Evolutionary conservation across 2,329 filamentous ascomycete genomes (phyloP).

Genomic region (Dactylellina drechsleri): DNA sequence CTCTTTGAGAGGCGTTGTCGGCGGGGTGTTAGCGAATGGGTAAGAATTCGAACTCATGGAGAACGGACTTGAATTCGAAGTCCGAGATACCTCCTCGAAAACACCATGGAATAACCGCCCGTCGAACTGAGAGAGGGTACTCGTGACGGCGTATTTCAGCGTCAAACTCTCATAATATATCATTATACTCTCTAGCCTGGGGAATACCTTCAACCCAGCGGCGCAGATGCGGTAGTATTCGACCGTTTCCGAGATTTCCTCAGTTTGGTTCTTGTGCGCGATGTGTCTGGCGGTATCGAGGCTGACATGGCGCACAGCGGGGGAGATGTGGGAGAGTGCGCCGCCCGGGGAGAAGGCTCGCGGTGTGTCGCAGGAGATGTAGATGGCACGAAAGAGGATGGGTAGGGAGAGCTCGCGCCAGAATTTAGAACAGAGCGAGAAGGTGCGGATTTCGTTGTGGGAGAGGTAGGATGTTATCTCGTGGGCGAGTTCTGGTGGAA

Average conservation of each 20-base stretch:
- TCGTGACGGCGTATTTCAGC: constrained; percentile 3
- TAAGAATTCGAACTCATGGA: neutral
- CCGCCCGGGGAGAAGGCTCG: constrained; percentile 12
- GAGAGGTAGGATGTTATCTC: constrained; percentile 23
- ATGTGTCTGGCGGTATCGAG: constrained; percentile 12
- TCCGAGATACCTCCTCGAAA: constrained; percentile 11
- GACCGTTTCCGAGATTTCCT: constrained; percentile 18
- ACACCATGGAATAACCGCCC: neutral
- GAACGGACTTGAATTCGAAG: neutral
- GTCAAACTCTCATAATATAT: constrained; percentile 13
- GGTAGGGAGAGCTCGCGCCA: constrained; percentile 26
- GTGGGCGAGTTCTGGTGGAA: constrained; percentile 31
- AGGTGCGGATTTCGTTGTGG: constrained; percentile 7
- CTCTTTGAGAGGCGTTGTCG: neutral
- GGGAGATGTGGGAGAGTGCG: constrained; percentile 7
- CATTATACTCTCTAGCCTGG: constrained; percentile 19
- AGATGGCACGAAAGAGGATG: constrained; percentile 19
- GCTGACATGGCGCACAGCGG: constrained; percentile 22
- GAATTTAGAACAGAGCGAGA: constrained; percentile 27
- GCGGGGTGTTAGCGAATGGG: too few relatives aligned
- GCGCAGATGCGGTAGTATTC: constrained; percentile 25
- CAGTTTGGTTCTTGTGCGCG: neutral
- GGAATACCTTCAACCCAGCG: constrained; percentile 9
- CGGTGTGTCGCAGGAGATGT: constrained; percentile 18
- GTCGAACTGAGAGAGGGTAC: neutral